Evolutionary conservation across 2,329 filamentous ascomycete genomes (phyloP), one percentile per base, ranked within the genome.

Genomic region (Beauveria pseudobassiana): DNA sequence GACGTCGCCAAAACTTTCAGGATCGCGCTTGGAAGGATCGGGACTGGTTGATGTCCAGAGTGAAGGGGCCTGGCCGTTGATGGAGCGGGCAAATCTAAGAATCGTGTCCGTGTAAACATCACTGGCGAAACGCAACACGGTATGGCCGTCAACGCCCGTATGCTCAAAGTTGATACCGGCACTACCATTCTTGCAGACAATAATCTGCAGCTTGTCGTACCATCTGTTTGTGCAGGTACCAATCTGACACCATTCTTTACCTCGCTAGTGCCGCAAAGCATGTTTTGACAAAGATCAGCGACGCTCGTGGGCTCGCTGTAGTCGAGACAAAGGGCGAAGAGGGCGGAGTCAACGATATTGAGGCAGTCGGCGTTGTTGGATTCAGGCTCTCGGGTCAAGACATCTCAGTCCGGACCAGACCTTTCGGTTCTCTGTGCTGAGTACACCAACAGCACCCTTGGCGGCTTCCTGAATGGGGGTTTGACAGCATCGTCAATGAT

Each of bases 91-190:
- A 70, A 97, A 98, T 12, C 95, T 88, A 42, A 99, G 85, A 67
- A 99, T 98, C 2, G 95, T 99, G 73, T 99, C 95, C 0, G 95
- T 98, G 74, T 97, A 99, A 18, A 99, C 81, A 69, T 99, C 95
- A 64, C 92, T 96, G 18, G 95, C 95, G 69, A 99, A 98, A 6
- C 95, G 88, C 59, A 99, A 83, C 24, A 99, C 95, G 0, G 95
- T 99, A 72, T 99, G 95, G 1, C 95, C 95, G 70, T 99, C 95
- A 5, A 99, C 93, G 66, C 95, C 95, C 0, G 95, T 99, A 71
- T 99, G 95, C 74, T 99, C 95, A 69, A 99, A 98, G 77, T 99
- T 99, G 84, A 99, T 98, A 6, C 95, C 95, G 0, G 95, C 95
- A 71, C 91, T 96, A 62, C 95, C 95, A 75, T 98, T 99, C 78